Evolutionary conservation across 805 yeast species (phyloP), one percentile per base, ranked within the genome.

Genomic region (Candida pseudoglaebosa): DNA sequence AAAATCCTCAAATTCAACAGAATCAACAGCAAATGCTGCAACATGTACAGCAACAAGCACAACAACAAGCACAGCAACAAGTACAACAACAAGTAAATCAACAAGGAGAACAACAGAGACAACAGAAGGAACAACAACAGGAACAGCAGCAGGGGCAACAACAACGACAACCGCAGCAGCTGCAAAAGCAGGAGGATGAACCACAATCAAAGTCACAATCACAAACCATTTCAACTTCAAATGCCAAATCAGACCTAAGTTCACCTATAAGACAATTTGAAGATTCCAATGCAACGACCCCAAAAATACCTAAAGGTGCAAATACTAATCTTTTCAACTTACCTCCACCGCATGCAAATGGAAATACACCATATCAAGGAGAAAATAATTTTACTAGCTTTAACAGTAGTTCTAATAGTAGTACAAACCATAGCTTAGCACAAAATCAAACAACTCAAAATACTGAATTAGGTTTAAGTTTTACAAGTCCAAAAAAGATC

Each of bases 401-500:
- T 33, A 33, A 33, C 28, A 33, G 36, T 15, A 33, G 36, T 19
- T 33, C 36, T 10, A 33, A 33, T 16, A 33, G 22, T 21, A 33
- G 28, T n/a, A 33, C 36, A 4, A 33, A 21, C 13, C 22, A 33
- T 22, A 33, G 36, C 19, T 28, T 33, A 20, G 28, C 28, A 5
- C 36, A 33, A 33, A 33, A 33, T 22, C 36, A 33, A 33, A 50
- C 61, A 19, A 56, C 62, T 4, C 52, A 58, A 24, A 42, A 48
- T 22, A 55, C 60, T 13, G 72, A 67, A 20, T 48, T 64, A 17
- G 64, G 56, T 12, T 53, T 67, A 33, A 67, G 62, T 9, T 67
- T 66, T 46, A 61, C 68, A 7, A 61, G 68, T 39, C 73, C 73
- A 12, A 67, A 67, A 48, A 67, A 67, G 43, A 57, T 67, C 31